phyloP scores from a whole-genome alignment of 1,139 yeast genomes.

The Kodamaea anthophila region DNA sequence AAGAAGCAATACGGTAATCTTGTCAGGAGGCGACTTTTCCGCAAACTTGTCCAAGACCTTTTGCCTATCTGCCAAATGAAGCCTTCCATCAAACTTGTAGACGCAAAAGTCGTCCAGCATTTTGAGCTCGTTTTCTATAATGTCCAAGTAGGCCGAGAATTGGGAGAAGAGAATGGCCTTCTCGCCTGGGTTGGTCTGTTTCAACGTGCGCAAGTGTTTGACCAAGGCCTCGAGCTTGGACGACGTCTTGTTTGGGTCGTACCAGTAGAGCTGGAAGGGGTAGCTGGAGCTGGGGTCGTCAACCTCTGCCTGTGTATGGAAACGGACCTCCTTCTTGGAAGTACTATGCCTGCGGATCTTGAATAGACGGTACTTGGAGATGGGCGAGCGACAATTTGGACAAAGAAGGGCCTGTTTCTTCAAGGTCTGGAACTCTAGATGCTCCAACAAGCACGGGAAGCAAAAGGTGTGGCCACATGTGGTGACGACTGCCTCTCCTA shows the following conservation, averaged over 20 bases:
- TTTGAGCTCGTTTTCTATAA: constrained; percentile 59
- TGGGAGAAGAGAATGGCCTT: constrained; percentile 89
- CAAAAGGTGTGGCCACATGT: constrained; percentile 83
- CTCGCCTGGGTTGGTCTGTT: constrained; percentile 52
- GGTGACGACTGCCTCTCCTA: constrained; percentile 57
- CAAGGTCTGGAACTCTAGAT: constrained; percentile 46
- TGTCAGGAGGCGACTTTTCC: constrained; percentile 20
- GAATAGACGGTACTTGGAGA: constrained; percentile 41
- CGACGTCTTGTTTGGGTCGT: constrained; percentile 50
- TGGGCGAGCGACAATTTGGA: constrained; percentile 52
- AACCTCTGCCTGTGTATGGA: constrained; percentile 21
- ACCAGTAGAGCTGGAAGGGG: constrained; percentile 33
- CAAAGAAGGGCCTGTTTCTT: constrained; percentile 32
- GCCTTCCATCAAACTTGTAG: constrained; percentile 76
- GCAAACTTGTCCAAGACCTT: constrained; percentile 53
- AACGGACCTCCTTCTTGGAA: constrained; percentile 26
- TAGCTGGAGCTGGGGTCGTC: constrained; percentile 19
- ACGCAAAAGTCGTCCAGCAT: constrained; percentile 42
- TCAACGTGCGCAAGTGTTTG: constrained; percentile 48
- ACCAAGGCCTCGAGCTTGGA: constrained; percentile 73
- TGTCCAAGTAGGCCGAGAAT: constrained; percentile 76
- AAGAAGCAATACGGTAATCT: constrained; percentile 55
- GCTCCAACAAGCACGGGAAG: constrained; percentile 65
- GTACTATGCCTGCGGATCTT: constrained; percentile 27
- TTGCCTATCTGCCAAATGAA: constrained; percentile 62